phyloP scores from a whole-genome alignment of 108 stramenopile species.

The Discostella stelligeroides region DNA sequence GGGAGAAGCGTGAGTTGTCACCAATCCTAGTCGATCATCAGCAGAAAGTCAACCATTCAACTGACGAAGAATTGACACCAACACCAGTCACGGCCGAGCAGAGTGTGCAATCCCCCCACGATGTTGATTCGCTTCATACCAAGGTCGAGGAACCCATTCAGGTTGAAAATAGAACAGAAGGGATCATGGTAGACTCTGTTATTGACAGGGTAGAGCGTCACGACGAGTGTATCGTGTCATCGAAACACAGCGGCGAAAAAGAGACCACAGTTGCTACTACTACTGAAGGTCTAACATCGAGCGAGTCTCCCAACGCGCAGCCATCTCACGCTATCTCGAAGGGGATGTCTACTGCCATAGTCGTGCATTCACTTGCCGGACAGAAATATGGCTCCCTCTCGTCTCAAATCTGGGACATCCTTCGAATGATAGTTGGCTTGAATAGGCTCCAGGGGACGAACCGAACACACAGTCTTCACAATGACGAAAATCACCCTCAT shows the following conservation, averaged over 20 bases:
- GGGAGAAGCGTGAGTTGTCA: neutral
- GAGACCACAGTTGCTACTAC: neutral
- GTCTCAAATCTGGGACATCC: slow-evolving; percentile 45
- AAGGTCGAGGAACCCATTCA: neutral
- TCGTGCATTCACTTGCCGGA: slow-evolving; percentile 32
- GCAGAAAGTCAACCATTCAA: neutral
- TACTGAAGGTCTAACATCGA: neutral
- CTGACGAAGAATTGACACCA: neutral
- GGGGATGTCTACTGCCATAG: slow-evolving; percentile 51
- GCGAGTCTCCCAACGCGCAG: slow-evolving; percentile 1
- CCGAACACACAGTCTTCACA: neutral
- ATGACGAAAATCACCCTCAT: slow-evolving; percentile 17
- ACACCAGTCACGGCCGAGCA: neutral
- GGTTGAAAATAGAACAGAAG: neutral
- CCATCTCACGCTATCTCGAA: slow-evolving; percentile 24
- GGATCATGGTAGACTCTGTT: neutral
- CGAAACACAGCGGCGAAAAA: neutral
- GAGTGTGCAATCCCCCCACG: neutral
- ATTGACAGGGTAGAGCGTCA: neutral
- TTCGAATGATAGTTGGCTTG: slow-evolving; percentile 42
- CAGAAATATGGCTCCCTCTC: slow-evolving; percentile 19
- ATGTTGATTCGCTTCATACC: neutral
- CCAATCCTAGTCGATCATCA: neutral
- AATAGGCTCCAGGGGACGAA: slow-evolving; percentile 12
- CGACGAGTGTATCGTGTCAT: neutral